These are phyloP conservation scores for Auricularia cornea DNA, from an alignment of 768 basidiomycete species.

Conservation along the genomic window DNA sequence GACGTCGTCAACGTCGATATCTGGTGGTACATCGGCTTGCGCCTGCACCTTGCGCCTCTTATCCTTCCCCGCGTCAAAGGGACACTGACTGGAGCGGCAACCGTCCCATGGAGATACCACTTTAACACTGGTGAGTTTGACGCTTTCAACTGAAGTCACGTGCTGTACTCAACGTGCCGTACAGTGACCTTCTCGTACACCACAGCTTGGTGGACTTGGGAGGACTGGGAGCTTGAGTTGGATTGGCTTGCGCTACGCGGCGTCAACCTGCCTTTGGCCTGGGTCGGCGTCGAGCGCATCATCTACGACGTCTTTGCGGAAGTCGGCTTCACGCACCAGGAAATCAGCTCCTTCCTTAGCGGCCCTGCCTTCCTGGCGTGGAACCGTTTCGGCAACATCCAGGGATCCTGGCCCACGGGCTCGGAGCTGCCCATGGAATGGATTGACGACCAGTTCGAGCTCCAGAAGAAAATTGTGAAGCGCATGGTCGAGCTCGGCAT, in stretches of 20 bases:
- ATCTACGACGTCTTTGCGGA: constrained; percentile 31
- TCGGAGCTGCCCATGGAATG: constrained; percentile 29
- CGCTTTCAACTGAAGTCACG: constrained; percentile 29
- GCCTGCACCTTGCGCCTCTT: constrained; percentile 24
- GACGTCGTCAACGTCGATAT: constrained; percentile 31
- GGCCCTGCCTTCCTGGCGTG: constrained; percentile 34
- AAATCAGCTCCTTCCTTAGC: constrained; percentile 28
- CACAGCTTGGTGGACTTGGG: too few species aligned
- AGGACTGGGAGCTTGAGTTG: too few species aligned
- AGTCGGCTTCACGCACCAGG: constrained; percentile 26
- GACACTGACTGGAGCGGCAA: constrained; percentile 23
- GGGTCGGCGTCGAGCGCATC: constrained; percentile 33
- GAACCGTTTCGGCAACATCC: constrained; percentile 38
- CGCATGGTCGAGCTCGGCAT: constrained; percentile 36
- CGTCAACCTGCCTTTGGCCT: constrained; percentile 34
- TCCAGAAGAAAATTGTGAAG: constrained; percentile 28
- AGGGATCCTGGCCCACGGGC: constrained; percentile 27
- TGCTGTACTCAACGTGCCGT: too few species aligned
- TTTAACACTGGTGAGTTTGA: constrained; percentile 36
- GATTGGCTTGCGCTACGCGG: constrained; percentile 18
- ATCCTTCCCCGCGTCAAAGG: constrained; percentile 23
- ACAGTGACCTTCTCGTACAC: too few species aligned
- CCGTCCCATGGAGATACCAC: constrained; percentile 34
- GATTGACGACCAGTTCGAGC: constrained; percentile 29
- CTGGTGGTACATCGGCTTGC: constrained; percentile 34